Evolutionary conservation across 129 eudicot species (phyloP).

Genomic region (Centaurea solstitialis): DNA sequence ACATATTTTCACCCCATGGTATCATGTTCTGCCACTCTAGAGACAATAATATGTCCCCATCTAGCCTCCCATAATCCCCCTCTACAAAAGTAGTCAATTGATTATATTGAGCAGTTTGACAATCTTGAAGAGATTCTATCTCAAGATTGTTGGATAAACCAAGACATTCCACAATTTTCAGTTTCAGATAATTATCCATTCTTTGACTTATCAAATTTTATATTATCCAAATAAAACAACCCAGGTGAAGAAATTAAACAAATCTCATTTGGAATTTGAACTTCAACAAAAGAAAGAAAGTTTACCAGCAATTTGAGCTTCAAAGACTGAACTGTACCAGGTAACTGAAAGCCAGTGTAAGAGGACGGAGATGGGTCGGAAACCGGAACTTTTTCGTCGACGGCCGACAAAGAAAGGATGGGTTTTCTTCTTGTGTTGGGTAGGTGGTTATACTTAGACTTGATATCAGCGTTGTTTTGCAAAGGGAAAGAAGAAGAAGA

Average conservation of each 20-base stretch:
- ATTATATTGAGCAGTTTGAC: neutral
- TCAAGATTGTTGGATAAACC: neutral
- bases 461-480: neutral
- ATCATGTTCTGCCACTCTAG: too few relatives aligned
- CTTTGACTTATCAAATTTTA: neutral
- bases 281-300: neutral
- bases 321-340: slow-evolving; percentile 27
- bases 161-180: too few relatives aligned
- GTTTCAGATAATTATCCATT: too few relatives aligned
- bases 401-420: slow-evolving; percentile 8
- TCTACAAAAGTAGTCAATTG: too few relatives aligned
- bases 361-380: slow-evolving; percentile 25
- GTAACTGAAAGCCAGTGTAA: slow-evolving; percentile 18
- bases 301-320: slow-evolving; percentile 62
- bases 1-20: too few relatives aligned
- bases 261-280: neutral
- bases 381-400: slow-evolving; percentile 12
- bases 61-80: too few relatives aligned
- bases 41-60: too few relatives aligned
- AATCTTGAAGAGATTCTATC: neutral
- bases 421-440: slow-evolving; percentile 12
- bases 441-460: neutral
- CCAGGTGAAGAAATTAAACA: neutral
- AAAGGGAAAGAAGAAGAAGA: slow-evolving; percentile 8
- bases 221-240: neutral